phyloP scores from a whole-genome alignment of 495 filamentous ascomycete genomes.

The Talaromyces nanjingensis region DNA sequence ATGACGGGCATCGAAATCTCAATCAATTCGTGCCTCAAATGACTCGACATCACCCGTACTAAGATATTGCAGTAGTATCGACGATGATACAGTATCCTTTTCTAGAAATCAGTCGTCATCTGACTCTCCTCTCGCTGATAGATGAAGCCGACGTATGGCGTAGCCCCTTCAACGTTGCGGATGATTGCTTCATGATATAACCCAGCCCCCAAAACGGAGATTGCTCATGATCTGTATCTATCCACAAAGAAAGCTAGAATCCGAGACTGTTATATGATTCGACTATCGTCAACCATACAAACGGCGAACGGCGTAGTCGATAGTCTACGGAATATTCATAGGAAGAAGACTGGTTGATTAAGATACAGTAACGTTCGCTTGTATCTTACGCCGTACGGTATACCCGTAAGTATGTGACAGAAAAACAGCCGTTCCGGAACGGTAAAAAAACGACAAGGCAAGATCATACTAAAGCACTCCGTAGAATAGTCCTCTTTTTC shows the following conservation, averaged over 20 bases:
- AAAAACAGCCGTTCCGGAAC: background rate
- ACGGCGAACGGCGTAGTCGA: background rate
- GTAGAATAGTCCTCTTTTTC: background rate
- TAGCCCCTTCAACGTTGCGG: background rate
- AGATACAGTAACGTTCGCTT: background rate
- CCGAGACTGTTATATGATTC: background rate
- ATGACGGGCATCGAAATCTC: background rate
- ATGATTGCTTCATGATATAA: background rate
- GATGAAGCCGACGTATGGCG: background rate
- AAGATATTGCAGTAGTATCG: background rate
- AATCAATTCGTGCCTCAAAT: background rate
- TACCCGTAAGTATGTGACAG: background rate
- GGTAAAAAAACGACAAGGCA: background rate
- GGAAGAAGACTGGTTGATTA: background rate
- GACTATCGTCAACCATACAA: background rate
- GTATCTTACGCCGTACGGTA: background rate
- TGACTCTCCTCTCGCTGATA: background rate
- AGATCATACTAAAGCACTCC: background rate
- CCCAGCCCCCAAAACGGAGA: background rate
- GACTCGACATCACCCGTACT: background rate
- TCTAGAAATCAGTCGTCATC: background rate
- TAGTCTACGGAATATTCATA: background rate
- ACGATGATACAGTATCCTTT: background rate
- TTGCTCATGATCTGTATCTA: background rate
- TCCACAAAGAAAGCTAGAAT: background rate